Conservation (phyloP, 805 yeast species). For the Candida xyloterini region DNA sequence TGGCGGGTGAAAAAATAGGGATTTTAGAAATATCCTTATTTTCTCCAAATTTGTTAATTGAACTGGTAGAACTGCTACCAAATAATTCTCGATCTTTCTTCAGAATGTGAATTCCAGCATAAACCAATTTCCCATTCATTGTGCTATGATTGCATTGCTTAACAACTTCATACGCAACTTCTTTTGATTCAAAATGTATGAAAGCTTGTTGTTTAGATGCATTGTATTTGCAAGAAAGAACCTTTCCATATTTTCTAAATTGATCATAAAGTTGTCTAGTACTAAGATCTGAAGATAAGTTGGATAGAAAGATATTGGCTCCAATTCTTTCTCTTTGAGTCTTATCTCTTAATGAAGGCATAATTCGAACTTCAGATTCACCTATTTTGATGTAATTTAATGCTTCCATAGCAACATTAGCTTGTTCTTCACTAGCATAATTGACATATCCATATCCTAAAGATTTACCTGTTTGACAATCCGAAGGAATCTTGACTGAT, state of each 20-base stretch:
- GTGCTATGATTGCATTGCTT: slow-evolving; percentile 23
- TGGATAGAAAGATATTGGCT: slow-evolving; percentile 49
- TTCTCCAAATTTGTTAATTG: slow-evolving; percentile 1
- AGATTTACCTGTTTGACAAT: slow-evolving; percentile 50
- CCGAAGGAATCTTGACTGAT: slow-evolving; percentile 60
- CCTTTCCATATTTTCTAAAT: slow-evolving; percentile 27
- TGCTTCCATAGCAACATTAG: slow-evolving; percentile 52
- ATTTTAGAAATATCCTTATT: slow-evolving; percentile 16
- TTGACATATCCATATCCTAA: slow-evolving; percentile 76
- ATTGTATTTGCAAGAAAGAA: slow-evolving; percentile 32
- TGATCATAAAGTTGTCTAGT: slow-evolving; percentile 30
- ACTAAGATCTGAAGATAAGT: slow-evolving; percentile 37
- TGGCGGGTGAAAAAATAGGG: slow-evolving; percentile 14
- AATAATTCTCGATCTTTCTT: slow-evolving; percentile 29
- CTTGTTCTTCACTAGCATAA: slow-evolving; percentile 48
- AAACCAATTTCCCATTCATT: slow-evolving; percentile 23
- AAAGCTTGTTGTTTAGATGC: slow-evolving; percentile 32
- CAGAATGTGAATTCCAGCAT: slow-evolving; percentile 30
- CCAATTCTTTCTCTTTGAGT: slow-evolving; percentile 41
- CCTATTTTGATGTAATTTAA: slow-evolving; percentile 47
- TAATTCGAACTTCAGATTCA: slow-evolving; percentile 48
- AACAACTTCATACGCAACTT: slow-evolving; percentile 37
- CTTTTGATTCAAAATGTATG: slow-evolving; percentile 38
- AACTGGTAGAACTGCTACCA: slow-evolving; percentile 16
- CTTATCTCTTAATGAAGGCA: slow-evolving; percentile 51